Conservation (phyloP, 2,329 filamentous ascomycete genomes). For the Paraphaeosphaeria sporulosa region DNA sequence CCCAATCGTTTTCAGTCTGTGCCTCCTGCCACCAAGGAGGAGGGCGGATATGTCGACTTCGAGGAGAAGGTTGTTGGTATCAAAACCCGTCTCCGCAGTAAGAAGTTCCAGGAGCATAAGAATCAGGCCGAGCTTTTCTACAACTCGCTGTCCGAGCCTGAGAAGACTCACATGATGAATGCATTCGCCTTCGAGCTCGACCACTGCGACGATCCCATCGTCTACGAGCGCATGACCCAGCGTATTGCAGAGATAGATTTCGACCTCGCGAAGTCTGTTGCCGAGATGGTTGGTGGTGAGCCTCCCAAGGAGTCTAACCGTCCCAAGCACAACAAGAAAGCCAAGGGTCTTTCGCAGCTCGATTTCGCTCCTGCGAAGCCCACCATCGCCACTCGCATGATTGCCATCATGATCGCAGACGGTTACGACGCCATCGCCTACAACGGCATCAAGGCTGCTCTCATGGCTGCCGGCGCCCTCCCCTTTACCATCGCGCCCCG, state of each 20-base stretch:
- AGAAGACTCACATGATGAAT: conserved; percentile 68
- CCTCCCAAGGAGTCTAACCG: conserved; percentile 61
- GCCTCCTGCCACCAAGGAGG: conserved; percentile 67
- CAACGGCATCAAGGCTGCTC: conserved; percentile 68
- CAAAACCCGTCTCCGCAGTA: conserved; percentile 72
- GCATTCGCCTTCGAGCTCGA: conserved; percentile 77
- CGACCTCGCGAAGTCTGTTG: conserved; percentile 71
- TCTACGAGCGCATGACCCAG: conserved; percentile 74
- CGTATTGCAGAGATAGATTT: conserved; percentile 77
- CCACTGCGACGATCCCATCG: conserved; percentile 80
- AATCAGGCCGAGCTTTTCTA: conserved; percentile 84
- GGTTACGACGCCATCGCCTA: conserved; percentile 75
- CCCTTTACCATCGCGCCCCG: conserved; percentile 76
- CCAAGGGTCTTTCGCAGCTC: conserved; percentile 73
- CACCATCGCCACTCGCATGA: conserved; percentile 73
- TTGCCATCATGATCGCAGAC: conserved; percentile 80
- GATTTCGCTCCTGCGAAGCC: conserved; percentile 70
- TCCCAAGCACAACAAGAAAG: conserved; percentile 71
- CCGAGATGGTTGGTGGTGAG: conserved; percentile 72
- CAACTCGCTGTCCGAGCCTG: conserved; percentile 74
- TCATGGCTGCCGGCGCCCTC: conserved; percentile 69
- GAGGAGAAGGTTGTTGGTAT: conserved; percentile 71
- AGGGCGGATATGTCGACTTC: conserved; percentile 75
- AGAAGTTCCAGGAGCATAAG: conserved; percentile 80
- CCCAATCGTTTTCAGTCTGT: conserved; percentile 72